phyloP scores from a whole-genome alignment of 2,329 filamentous ascomycete genomes.

The Xenoacremonium recifei region DNA sequence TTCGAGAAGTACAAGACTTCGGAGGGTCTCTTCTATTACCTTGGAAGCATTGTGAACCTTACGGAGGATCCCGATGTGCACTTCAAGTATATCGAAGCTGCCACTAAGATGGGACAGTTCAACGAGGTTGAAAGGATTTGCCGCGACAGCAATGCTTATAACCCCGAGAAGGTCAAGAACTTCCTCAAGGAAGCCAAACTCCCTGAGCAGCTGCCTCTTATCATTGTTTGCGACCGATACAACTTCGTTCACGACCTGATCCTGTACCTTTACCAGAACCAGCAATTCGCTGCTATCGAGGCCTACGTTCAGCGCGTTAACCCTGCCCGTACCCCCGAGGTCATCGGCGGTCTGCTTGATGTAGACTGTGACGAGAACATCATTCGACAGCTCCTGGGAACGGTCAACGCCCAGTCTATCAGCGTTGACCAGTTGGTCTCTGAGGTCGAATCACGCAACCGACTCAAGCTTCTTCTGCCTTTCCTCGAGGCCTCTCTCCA shows the following conservation, averaged over 20 bases:
- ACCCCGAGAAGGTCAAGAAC: constrained; percentile 96
- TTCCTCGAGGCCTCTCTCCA: constrained; percentile 93
- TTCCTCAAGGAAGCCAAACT: constrained; percentile 96
- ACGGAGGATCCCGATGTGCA: constrained; percentile 94
- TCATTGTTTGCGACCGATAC: constrained; percentile 99
- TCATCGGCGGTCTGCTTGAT: constrained; percentile 89
- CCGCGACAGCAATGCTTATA: constrained; percentile 86
- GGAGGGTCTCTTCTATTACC: constrained; percentile 96
- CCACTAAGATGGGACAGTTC: constrained; percentile 88
- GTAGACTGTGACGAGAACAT: constrained; percentile 96
- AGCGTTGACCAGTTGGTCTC: constrained; percentile 91
- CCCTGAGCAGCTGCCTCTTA: constrained; percentile 88
- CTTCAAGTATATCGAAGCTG: constrained; percentile 99
- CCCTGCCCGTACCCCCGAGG: constrained; percentile 83
- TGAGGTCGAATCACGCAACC: constrained; percentile 94
- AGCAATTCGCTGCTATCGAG: constrained; percentile 98
- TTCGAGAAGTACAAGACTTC: constrained; percentile 97
- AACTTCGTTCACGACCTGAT: constrained; percentile 98
- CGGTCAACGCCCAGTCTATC: constrained; percentile 79
- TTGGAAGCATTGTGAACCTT: constrained; percentile 96
- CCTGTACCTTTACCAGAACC: constrained; percentile 96
- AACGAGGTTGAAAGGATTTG: constrained; percentile 97
- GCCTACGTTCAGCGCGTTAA: constrained; percentile 98
- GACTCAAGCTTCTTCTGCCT: constrained; percentile 89
- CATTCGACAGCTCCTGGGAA: constrained; percentile 87